Evolutionary conservation across 371 early-diverging fungal genomes (phyloP), one percentile per base, ranked within the genome.

Genomic region (Mortierella polycephala): DNA sequence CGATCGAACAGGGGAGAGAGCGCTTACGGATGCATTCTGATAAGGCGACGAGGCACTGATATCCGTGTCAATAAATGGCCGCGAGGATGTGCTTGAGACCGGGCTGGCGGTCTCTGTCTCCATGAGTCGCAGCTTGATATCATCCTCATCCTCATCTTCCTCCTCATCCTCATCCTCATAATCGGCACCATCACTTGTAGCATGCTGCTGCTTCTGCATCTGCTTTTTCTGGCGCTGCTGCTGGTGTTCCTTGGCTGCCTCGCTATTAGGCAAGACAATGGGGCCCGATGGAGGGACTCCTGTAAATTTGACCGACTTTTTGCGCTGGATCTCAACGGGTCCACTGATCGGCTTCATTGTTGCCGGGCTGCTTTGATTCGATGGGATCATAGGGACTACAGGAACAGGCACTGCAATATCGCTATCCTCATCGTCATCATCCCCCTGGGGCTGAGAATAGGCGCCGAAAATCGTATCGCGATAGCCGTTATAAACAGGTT

Each of bases 391-490:
- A 44, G 74, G 56, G 16, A 61, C 50, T 13, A 54, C 45, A 0
- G 68, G 64, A 21, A 63, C 60, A 18, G 70, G 51, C 8, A 30
- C 9, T 18, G 14, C 7, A 40, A 39, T 14, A n/a, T 14, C 47
- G 8, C 5, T 30, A 20, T 64, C 72, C n/a, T 71, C 71, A 18
- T 77, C 77, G 7, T 67, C 67, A 10, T 71, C 77, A 42, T 68
- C 62, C 11, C 39, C 58, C 9, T 59, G 60, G 4, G 37, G 39
- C 9, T 57, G 67, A 16, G 77, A 62, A 58, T 77, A 77, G 12
- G 72, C 72, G 7, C 77, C 77, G 68, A 77, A 77, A 62, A 77
- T 77, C 3, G 77, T 77, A 49, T 77, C 77, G 16, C 77, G 77
- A 62, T 77, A 77, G 57, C 77, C 77, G 42, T 67, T 77, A 46